These are phyloP conservation scores for Fusarium chuoi DNA, from an alignment of 2,329 filamentous ascomycete genomes.

Conservation along the genomic window DNA sequence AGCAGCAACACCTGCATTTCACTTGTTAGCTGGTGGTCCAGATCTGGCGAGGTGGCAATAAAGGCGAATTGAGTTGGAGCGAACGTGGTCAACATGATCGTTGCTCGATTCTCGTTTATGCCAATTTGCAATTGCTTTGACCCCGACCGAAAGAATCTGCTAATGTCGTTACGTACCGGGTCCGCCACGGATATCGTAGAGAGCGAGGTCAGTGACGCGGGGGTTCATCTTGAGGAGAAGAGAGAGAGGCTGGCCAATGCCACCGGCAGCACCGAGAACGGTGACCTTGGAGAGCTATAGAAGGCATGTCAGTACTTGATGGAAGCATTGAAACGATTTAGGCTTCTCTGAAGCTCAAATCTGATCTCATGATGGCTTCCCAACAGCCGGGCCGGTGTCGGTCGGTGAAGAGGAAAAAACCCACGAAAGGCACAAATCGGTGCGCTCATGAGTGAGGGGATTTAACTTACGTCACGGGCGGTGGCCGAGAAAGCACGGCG, in stretches of 20 bases:
- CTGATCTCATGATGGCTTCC: background rate
- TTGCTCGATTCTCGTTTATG: background rate
- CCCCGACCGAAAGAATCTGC: background rate
- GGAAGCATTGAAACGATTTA: background rate
- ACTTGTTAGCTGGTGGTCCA: constrained; percentile 32
- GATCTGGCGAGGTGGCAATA: constrained; percentile 31
- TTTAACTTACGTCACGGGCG: constrained; percentile 74
- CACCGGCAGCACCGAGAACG: constrained; percentile 95
- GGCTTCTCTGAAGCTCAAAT: background rate
- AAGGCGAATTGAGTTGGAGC: background rate
- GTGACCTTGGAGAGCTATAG: constrained; percentile 92
- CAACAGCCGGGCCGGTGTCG: constrained; percentile 27
- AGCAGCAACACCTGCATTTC: constrained; percentile 85
- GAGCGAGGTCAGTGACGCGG: constrained; percentile 89
- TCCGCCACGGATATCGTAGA: constrained; percentile 96
- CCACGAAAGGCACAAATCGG: constrained; percentile 7
- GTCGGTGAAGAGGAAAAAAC: constrained; percentile 34
- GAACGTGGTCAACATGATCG: background rate
- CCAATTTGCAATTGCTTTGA: constrained; percentile 4
- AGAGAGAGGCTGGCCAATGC: constrained; percentile 98
- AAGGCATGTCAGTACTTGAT: constrained; percentile 34
- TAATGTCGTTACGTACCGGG: constrained; percentile 73
- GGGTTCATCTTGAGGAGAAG: constrained; percentile 99
- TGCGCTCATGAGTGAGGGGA: constrained; percentile 15
- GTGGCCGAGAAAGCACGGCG: constrained; percentile 84